A percentile compares a stretch with the other conserved stretches of the same genome.
phyloP scores from a whole-genome alignment of 176 grass and related monocot genomes.

The Otatea glauca region DNA sequence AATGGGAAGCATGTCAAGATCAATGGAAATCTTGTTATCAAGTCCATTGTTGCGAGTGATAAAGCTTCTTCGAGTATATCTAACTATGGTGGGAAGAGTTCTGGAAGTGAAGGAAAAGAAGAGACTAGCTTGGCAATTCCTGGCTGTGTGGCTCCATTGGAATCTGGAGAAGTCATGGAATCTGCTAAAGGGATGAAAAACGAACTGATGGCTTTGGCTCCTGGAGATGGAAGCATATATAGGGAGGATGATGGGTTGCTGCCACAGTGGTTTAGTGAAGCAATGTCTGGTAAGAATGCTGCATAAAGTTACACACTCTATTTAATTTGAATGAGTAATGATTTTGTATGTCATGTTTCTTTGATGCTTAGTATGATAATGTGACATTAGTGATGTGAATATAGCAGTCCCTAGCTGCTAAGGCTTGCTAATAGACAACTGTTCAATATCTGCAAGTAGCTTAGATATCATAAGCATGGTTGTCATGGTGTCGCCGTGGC shows the following conservation, averaged over 20 bases:
- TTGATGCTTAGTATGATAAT: neutral
- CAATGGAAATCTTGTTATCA: slow-evolving; percentile 71
- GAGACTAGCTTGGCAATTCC: slow-evolving; percentile 62
- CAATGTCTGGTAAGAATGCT: slow-evolving; percentile 64
- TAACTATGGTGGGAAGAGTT: slow-evolving; percentile 36
- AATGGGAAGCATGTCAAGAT: slow-evolving; percentile 81
- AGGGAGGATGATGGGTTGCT: slow-evolving; percentile 60
- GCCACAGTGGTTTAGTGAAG: slow-evolving; percentile 82
- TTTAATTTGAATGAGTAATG: neutral
- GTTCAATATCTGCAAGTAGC: slow-evolving; percentile 1
- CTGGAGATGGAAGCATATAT: slow-evolving; percentile 47
- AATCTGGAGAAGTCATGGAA: slow-evolving; percentile 42
- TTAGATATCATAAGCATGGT: neutral
- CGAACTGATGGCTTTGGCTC: slow-evolving; percentile 51
- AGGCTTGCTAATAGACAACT: neutral
- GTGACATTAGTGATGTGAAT: neutral
- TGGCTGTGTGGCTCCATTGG: slow-evolving; percentile 32
- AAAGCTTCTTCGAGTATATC: slow-evolving; percentile 45
- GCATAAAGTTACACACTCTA: neutral
- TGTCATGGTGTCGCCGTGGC: too few species aligned
- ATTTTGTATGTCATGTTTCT: neutral
- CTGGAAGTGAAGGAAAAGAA: slow-evolving; percentile 36
- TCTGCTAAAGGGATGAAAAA: slow-evolving; percentile 39
- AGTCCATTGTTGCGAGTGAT: slow-evolving; percentile 64
- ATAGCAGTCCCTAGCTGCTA: neutral